Base-by-base conservation (phyloP, 2,329 filamentous ascomycete genomes). In the Diaporthe velutina region DNA sequence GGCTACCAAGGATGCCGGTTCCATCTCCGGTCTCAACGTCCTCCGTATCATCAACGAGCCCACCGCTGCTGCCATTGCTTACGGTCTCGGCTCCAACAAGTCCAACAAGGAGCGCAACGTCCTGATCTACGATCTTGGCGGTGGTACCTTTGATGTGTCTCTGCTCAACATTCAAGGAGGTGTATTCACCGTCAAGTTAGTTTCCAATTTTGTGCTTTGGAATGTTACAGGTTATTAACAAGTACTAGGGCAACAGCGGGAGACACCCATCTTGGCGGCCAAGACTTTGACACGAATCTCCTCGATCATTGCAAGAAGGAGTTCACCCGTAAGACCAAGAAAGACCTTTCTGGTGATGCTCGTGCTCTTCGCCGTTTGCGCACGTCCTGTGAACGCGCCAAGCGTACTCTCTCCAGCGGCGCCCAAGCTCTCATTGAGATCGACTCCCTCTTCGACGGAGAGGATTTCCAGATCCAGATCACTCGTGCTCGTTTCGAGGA, bases 21-120 rank as follows among this genome's bases (percentile, higher is more conserved):
- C 96, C 85, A 99, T 99, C 84, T 89, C 96, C 83, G 97, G 96
- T 81, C 93, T 99, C 78, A 98, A 98, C 88, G 95, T 99, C 80
- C 96, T 99, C 86, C 96, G 97, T 91, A 98, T 99, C 89, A 98
- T 99, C 90, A 99, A 99, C 92, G 97, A 99, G 90, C 97, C 97
- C 77, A 99, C 97, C 78, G 97, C 97, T 80, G 97, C 97, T 77
- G 97, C 97, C 81, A 98, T 98, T 82, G 97, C 97, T 82, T 99
- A 99, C 87, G 97, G 97, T 91, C 94, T 99, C 77, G 96, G 96
- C 83, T 90, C 95, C 80, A 95, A 95, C 89, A 98, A 98, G 91
- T 94, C 95, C 72, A 94, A 94, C 86, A 98, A 98, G 91, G 97
- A 98, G 92, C 95, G 97, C 84, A 98, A 98, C 85, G 96, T 99